Percentiles rank a stretch among this genome's conserved stretches.
phyloP scores from a whole-genome alignment of 257 asterid species.

The Hygrophila difformis region DNA sequence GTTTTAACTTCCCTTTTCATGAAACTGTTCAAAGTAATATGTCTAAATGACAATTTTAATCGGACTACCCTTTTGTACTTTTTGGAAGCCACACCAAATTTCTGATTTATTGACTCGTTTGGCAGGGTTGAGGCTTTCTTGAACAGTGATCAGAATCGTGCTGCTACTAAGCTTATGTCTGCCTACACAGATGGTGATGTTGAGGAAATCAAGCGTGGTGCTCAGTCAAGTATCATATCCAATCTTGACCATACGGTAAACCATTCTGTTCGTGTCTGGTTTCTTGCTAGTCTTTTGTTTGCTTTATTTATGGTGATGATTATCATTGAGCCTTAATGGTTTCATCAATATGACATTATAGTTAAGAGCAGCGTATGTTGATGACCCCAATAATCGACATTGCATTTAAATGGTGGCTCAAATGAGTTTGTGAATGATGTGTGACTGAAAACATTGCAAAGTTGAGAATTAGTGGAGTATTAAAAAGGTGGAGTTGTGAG shows the following conservation, averaged over 20 bases:
- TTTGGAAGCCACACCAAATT: not conserved
- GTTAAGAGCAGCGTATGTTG: too few relatives aligned
- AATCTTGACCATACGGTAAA: conserved; percentile 83
- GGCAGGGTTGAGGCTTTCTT: conserved; percentile 76
- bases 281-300: not conserved
- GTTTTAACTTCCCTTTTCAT: conserved; percentile 19
- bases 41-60: too few relatives aligned
- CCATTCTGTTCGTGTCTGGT: conserved; percentile 7
- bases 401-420: too few relatives aligned
- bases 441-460: too few relatives aligned
- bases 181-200: conserved; percentile 85
- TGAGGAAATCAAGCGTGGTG: conserved; percentile 84
- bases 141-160: conserved; percentile 86
- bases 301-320: too few relatives aligned
- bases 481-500: too few relatives aligned
- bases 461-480: too few relatives aligned
- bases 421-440: too few relatives aligned
- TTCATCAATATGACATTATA: too few relatives aligned
- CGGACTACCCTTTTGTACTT: not conserved
- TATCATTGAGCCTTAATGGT: too few relatives aligned
- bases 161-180: conserved; percentile 71
- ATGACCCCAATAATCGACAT: too few relatives aligned
- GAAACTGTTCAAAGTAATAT: too few relatives aligned
- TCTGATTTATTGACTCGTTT: not conserved
- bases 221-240: conserved; percentile 69